Evolutionary conservation across 495 filamentous ascomycete genomes (phyloP), one percentile per base, ranked within the genome.

Genomic region (Talaromyces nanjingensis): DNA sequence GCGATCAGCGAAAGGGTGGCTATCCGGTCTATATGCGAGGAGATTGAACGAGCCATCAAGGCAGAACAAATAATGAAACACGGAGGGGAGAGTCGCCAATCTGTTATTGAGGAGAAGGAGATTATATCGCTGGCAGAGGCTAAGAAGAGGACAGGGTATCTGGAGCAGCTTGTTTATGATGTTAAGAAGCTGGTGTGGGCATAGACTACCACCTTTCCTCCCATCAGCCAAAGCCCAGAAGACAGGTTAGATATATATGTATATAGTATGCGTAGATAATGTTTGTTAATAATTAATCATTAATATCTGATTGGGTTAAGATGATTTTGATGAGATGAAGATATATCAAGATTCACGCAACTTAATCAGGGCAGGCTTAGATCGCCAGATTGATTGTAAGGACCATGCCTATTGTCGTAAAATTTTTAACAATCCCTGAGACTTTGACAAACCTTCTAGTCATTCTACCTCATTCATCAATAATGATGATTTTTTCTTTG

Each of bases 181-280:
- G 78, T 97, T 59, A 96, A 93, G 83, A 93, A 90, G 81, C 74
- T 97, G 73, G 90, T 97, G 25, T 97, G 93, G 93, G 90, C 89
- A 63, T 94, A 69, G n/a, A 20, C 24, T 27, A 27, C 27, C 27
- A 27, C 27, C 27, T 27, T 27, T 27, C 27, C 27, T 27, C 27
- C 27, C 27, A 27, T 27, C 27, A 27, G 27, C 27, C 27, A 27
- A 27, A 27, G 27, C 27, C 27, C 1, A 27, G 27, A 27, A 4
- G 18, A 49, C n/a, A 7, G 8, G 45, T 0, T 37, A 59, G n/a
- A n/a, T 31, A 37, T 59, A 5, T n/a, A 25, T 59, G 18, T 59
- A 59, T 37, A 59, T 59, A 59, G 31, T 33, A 14, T 56, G 2
- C 12, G 11, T 11, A 8, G 20, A 16, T 29, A 4, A 49, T 14